Conservation (phyloP, 2,329 filamentous ascomycete species). For the Alternaria sp. region DNA sequence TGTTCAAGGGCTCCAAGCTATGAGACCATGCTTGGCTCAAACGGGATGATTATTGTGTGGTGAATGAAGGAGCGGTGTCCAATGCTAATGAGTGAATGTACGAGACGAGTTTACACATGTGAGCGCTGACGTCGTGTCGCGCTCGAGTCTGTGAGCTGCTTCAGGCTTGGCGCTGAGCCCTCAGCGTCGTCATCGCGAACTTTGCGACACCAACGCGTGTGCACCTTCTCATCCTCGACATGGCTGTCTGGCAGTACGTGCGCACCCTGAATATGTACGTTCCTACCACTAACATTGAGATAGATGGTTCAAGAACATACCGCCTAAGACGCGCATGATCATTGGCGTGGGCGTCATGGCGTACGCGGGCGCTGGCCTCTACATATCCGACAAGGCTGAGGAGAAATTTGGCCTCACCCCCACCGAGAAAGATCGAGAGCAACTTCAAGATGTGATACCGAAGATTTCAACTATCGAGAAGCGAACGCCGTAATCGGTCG, state of each 20-base stretch:
- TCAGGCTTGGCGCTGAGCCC: constrained; percentile 7
- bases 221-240: constrained; percentile 16
- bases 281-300: constrained; percentile 1
- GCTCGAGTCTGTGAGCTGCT: not conserved
- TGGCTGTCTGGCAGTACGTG: constrained; percentile 48
- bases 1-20: not conserved
- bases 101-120: not conserved
- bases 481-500: not conserved
- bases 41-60: not conserved
- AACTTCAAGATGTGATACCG: constrained; percentile 67
- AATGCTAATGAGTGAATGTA: not conserved
- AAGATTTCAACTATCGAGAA: constrained; percentile 57
- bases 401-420: constrained; percentile 74
- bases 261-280: not conserved
- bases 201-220: not conserved
- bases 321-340: constrained; percentile 71
- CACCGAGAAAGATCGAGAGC: constrained; percentile 74
- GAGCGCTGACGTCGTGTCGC: not conserved
- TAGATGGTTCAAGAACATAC: constrained; percentile 69
- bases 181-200: constrained; percentile 7
- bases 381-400: constrained; percentile 74
- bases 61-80: not conserved
- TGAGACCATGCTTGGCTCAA: constrained; percentile 6
- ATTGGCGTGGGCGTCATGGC: constrained; percentile 77
- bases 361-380: constrained; percentile 78